Evolutionary conservation across 2,329 filamentous ascomycete genomes (phyloP), one percentile per base, ranked within the genome.

Genomic region (Claviceps cyperi): DNA sequence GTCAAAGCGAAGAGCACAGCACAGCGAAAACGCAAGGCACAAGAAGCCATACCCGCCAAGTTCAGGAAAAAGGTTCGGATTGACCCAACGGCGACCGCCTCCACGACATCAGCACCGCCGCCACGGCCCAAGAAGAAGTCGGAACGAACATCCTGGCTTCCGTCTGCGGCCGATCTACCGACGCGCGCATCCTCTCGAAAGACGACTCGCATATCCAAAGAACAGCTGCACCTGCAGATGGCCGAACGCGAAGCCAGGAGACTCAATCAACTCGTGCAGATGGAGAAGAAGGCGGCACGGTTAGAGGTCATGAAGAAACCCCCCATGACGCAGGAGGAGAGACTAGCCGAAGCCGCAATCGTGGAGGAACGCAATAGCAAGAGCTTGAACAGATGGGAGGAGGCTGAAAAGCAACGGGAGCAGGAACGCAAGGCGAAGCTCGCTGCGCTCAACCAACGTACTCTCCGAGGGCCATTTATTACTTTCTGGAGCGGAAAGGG

Each of bases 401-500:
- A 88, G 64, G 86, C 88, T 6, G 92, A 98, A 68, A 89, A 88
- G 67, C 81, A 84, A 63, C 81, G 91, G 52, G 85, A 90, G 56
- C 87, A 91, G 59, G 86, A 94, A 61, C 78, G 91, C 53, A 78
- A 81, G 55, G 84, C 82, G 40, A 91, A 85, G 67, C 73, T 97
- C 46, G 89, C 91, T 39, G 92, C 91, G 14, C 72, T 97, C 57
- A 86, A 94, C 59, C 87, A 89, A 63, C 80, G 90, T 46, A 87
- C 85, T 47, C 75, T 97, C 8, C 83, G 91, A 49, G 92, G 92
- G 0, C 88, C 92, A 0, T 87, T 96, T 11, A 82, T 96, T 41
- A 87, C 86, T 2, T 91, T 86, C 65, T 96, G 90, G 84, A 97
- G 90, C 64, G 92, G 91, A n/a, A 78, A 87, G 54, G 86, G 86